Evolutionary conservation across 768 basidiomycete species (phyloP).

Genomic region (Macrolepiota albuminosa): DNA sequence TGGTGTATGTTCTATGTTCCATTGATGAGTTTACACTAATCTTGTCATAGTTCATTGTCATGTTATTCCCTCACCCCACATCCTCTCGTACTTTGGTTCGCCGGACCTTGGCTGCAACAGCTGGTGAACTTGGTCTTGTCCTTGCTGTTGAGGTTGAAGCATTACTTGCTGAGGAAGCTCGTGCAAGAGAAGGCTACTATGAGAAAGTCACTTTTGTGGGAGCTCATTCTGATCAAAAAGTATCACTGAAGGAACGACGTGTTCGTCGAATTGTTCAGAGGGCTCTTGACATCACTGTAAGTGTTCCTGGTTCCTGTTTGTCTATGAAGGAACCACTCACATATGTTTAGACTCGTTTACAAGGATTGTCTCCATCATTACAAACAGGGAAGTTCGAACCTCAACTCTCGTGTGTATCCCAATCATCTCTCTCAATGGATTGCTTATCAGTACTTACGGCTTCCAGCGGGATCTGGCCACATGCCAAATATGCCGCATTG

Average conservation of each 20-base stretch:
- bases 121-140: conserved; percentile 30
- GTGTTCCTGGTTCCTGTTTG: conserved; percentile 9
- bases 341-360: conserved; percentile 30
- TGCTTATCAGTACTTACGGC: not conserved
- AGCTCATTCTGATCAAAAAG: conserved; percentile 16
- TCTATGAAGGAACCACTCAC: not conserved
- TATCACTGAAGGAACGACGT: conserved; percentile 35
- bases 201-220: conserved; percentile 24
- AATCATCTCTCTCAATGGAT: not conserved
- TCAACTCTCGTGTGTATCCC: conserved; percentile 30
- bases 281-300: conserved; percentile 30
- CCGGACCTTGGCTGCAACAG: conserved; percentile 32
- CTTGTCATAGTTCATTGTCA: conserved; percentile 33
- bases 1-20: conserved; percentile 23
- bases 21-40: not conserved
- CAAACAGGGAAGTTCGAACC: conserved; percentile 37
- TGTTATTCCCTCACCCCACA: conserved; percentile 41
- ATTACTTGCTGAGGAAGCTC: conserved; percentile 38
- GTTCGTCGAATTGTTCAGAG: conserved; percentile 29
- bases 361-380: conserved; percentile 31
- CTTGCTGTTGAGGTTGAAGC: conserved; percentile 39
- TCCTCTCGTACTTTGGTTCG: conserved; percentile 39
- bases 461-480: conserved; percentile 37
- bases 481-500: conserved; percentile 30
- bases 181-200: conserved; percentile 24